A percentile compares a stretch with the other conserved stretches of the same genome.
phyloP scores from a whole-genome alignment of 345 rosid species.

The Garcia nutans region DNA sequence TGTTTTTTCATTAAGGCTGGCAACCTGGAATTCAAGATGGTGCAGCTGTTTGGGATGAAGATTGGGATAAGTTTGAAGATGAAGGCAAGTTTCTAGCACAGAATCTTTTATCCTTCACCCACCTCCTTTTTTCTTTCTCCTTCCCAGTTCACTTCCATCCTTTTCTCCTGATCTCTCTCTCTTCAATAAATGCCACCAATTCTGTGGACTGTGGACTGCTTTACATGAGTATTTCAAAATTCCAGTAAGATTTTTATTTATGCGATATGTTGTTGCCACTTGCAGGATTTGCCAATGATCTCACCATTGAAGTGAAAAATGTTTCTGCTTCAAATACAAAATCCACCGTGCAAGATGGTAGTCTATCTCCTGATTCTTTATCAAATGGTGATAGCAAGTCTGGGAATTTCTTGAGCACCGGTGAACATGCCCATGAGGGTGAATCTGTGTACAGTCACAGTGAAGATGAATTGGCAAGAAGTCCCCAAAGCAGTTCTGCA shows the following conservation, averaged over 20 bases:
- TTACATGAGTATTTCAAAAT: constrained; percentile 7
- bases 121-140: not conserved
- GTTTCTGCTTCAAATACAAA: constrained; percentile 38
- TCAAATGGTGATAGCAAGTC: constrained; percentile 50
- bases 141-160: not conserved
- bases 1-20: constrained; percentile 59
- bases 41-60: constrained; percentile 95
- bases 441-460: constrained; percentile 63
- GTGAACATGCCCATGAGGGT: constrained; percentile 51
- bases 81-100: constrained; percentile 49
- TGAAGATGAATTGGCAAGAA: constrained; percentile 81
- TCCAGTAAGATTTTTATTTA: constrained; percentile 18
- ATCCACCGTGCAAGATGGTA: constrained; percentile 44
- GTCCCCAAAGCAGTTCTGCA: constrained; percentile 77
- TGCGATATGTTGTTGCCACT: constrained; percentile 17
- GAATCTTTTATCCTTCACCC: constrained; percentile 1
- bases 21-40: constrained; percentile 92
- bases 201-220: constrained; percentile 1
- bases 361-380: constrained; percentile 47
- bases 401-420: constrained; percentile 39
- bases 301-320: constrained; percentile 51
- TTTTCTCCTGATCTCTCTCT: not conserved
- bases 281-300: constrained; percentile 85
- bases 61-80: constrained; percentile 99
- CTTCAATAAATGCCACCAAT: constrained; percentile 8